Evolutionary conservation across 164 flowering plant species (phyloP), one percentile per base, ranked within the genome.

Genomic region (Brasenia schreberi): DNA sequence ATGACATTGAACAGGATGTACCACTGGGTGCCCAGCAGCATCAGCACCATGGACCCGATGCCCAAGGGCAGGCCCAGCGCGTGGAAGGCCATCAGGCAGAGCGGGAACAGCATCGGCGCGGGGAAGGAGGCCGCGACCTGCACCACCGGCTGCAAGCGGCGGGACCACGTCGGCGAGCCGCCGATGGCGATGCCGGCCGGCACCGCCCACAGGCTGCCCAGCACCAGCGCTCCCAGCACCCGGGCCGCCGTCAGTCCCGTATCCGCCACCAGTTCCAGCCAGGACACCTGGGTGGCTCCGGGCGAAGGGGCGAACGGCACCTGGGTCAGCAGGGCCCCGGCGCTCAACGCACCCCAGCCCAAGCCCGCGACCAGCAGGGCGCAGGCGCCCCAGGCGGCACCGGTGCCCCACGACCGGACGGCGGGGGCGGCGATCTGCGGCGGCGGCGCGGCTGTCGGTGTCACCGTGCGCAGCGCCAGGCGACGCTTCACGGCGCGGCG

Each of bases 1-100:
- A 56, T 56, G 12, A 56, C 59, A 12, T 56, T 56, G 59, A 56
- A 56, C 59, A 56, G 59, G 59, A 56, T 56, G 59, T 56, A 56
- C 59, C 59, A 56, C 59, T 56, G 59, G 12, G 59, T 56, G 59
- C 59, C 59, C 12, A 56, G 59, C 59, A 56, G 12, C 12, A 56
- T 56, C 59, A 56, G 59, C 59, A 12, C 12, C 59, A 12, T 10
- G 12, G 12, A 12, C 59, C 59, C 10, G 59, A 56, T 56, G 59
- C 12, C n/a, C n/a, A n/a, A n/a, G n/a, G n/a, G n/a, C n/a, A n/a
- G n/a, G n/a, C n/a, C n/a, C n/a, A n/a, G n/a, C 59, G 59, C 12
- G 59, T 10, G 12, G 59, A 56, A 10, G 12, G 12, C 59, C 12
- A 56, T 56, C 59, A 56, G 12, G 59, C 10, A 56, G 12, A 56